Conservation (phyloP, 176 grass and related monocot species). For the Bromus sterilis region DNA sequence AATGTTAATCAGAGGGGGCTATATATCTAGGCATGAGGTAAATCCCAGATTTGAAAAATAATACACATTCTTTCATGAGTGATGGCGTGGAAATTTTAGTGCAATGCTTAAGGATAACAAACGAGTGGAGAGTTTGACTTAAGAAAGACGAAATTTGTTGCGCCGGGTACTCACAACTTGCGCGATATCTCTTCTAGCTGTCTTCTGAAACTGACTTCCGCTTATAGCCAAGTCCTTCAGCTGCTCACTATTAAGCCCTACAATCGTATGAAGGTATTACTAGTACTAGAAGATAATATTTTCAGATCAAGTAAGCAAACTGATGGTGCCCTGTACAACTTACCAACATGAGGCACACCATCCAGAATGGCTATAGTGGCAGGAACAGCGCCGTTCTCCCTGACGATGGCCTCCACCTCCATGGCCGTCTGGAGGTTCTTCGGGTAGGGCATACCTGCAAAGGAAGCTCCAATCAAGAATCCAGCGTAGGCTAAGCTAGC, state of each 20-base stretch:
- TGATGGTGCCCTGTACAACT: background rate
- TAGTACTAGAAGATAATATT: background rate
- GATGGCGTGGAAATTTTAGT: background rate
- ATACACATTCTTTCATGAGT: background rate
- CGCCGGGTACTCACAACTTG: slow-evolving; percentile 56
- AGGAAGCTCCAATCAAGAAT: background rate
- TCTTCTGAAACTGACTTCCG: slow-evolving; percentile 74
- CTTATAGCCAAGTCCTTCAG: slow-evolving; percentile 69
- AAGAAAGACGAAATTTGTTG: background rate
- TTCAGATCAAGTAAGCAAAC: background rate
- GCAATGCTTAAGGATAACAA: background rate
- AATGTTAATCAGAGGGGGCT: background rate
- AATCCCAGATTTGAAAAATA: background rate
- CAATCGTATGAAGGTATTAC: background rate
- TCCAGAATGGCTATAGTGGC: slow-evolving; percentile 92
- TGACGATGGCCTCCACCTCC: slow-evolving; percentile 82
- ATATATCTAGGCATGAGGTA: background rate
- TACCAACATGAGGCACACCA: slow-evolving; percentile 66
- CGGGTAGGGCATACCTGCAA: slow-evolving; percentile 86
- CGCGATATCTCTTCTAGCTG: slow-evolving; percentile 86
- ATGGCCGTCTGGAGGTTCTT: slow-evolving; percentile 74
- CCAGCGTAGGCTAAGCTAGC: too few relatives aligned
- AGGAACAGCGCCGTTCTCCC: slow-evolving; percentile 61
- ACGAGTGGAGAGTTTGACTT: background rate
- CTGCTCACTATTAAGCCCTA: slow-evolving; percentile 66